phyloP scores from a whole-genome alignment of 345 rosid genomes.

The Ailanthus altissimus region DNA sequence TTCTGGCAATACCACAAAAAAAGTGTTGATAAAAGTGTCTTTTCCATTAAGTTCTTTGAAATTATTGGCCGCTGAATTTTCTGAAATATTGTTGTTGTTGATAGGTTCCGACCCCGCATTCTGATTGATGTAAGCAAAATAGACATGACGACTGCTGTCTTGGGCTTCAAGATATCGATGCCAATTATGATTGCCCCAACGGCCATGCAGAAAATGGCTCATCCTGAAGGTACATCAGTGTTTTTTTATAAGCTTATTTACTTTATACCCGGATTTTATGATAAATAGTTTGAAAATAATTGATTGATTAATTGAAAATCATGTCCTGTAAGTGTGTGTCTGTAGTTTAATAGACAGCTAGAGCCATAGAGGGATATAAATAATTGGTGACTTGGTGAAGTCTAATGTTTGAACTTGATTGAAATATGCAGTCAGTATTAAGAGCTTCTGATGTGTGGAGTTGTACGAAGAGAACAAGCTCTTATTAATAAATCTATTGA shows the following conservation, averaged over 20 bases:
- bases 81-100: not conserved
- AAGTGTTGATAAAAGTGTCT: too few species aligned
- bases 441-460: not conserved
- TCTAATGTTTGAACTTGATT: not conserved
- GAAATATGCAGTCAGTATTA: not conserved
- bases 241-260: not conserved
- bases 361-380: not conserved
- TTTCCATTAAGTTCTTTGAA: not conserved
- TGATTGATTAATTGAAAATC: not conserved
- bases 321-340: not conserved
- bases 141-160: conserved; percentile 64
- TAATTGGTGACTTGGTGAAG: not conserved
- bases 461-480: too few species aligned
- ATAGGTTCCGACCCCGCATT: conserved; percentile 80
- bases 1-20: too few species aligned
- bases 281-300: not conserved
- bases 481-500: too few species aligned
- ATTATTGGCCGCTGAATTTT: not conserved
- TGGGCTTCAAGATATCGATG: conserved; percentile 88
- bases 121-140: conserved; percentile 83
- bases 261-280: not conserved
- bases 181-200: conserved; percentile 95
- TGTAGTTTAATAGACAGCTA: not conserved
- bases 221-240: conserved; percentile 62
- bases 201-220: conserved; percentile 93